Percentiles rank a stretch among this genome's conserved stretches.
Conservation (phyloP, 164 flowering plant genomes). For the Annona squamosa region DNA sequence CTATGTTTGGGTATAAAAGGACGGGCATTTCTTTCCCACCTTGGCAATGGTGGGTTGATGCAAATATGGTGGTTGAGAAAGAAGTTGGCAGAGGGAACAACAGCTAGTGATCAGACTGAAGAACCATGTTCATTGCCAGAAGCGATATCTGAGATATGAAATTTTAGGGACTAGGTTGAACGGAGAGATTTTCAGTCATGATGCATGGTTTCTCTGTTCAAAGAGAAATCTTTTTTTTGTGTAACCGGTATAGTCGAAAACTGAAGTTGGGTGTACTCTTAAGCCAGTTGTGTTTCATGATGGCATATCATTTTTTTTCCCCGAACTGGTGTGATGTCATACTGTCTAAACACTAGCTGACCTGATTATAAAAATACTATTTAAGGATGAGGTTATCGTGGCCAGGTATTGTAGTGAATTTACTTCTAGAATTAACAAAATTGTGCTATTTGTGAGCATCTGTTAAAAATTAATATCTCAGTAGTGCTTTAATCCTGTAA, state of each 20-base stretch:
- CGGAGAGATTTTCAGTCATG: neutral
- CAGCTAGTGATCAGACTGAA: conserved; percentile 6
- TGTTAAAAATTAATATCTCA: no score
- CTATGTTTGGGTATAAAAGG: conserved; percentile 12
- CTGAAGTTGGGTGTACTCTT: neutral
- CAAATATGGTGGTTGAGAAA: conserved; percentile 54
- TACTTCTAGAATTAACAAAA: no score
- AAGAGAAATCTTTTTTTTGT: neutral
- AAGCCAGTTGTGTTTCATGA: neutral
- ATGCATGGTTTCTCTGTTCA: neutral
- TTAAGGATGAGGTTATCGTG: no score
- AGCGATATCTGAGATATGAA: neutral
- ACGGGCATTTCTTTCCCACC: conserved; percentile 38
- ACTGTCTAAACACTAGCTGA: no score
- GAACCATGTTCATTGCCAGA: neutral
- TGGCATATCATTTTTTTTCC: neutral
- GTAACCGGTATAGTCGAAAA: neutral
- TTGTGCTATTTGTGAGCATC: no score
- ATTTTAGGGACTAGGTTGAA: neutral
- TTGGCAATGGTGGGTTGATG: conserved; percentile 65
- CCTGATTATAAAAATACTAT: no score
- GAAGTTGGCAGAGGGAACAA: conserved; percentile 7
- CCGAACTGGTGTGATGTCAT: neutral
- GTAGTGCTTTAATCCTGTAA: no score
- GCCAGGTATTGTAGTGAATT: no score